These are phyloP conservation scores for Backusella sp. DNA, from an alignment of 192 early-diverging fungal species.

Conservation along the genomic window DNA sequence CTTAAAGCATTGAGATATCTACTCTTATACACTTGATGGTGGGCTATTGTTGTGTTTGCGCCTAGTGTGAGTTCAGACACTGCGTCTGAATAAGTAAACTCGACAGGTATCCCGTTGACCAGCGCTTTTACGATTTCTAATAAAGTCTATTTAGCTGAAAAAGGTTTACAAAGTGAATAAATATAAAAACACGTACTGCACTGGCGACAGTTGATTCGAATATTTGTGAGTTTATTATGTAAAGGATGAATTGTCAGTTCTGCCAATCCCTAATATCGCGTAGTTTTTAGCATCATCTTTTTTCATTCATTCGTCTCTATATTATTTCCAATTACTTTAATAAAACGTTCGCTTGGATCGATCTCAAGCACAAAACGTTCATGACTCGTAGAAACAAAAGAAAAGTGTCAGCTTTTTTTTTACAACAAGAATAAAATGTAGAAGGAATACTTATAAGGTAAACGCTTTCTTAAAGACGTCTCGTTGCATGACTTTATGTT, in stretches of 20 bases:
- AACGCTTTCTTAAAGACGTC: constrained; percentile 29
- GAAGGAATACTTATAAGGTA: constrained; percentile 40
- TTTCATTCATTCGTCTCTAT: not conserved
- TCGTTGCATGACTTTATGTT: constrained; percentile 22
- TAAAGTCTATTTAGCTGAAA: not conserved
- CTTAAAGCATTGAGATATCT: constrained; percentile 45
- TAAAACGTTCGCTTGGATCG: constrained; percentile 41
- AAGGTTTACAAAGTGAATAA: not conserved
- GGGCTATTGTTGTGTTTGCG: constrained; percentile 38
- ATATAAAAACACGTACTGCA: constrained; percentile 34
- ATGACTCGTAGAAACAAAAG: constrained; percentile 42
- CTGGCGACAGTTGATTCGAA: constrained; percentile 50
- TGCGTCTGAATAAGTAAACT: constrained; percentile 42
- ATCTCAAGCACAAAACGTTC: constrained; percentile 53
- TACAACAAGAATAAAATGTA: not conserved
- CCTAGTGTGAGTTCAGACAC: constrained; percentile 38
- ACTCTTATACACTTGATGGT: constrained; percentile 47
- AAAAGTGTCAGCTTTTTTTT: constrained; percentile 7
- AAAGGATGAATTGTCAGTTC: constrained; percentile 49
- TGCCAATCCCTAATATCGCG: constrained; percentile 41
- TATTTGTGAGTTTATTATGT: constrained; percentile 29
- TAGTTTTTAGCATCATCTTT: not conserved
- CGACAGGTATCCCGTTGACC: constrained; percentile 35
- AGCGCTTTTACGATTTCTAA: constrained; percentile 40
- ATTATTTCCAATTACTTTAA: constrained; percentile 35